Base-by-base conservation (phyloP, 2,329 filamentous ascomycete species). In the Aureobasidium leucospermi region DNA sequence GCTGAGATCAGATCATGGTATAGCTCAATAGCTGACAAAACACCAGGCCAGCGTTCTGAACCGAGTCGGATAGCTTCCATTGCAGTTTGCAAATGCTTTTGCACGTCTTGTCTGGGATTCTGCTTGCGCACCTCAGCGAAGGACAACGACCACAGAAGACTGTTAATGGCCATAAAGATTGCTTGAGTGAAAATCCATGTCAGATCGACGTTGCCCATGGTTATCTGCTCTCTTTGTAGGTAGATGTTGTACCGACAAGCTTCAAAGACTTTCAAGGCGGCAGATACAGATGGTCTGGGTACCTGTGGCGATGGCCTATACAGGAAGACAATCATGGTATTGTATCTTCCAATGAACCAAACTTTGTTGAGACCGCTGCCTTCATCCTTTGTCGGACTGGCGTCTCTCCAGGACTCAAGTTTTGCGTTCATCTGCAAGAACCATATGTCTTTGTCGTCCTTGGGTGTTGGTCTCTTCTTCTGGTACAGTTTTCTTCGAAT, bases 181-280 rank as follows among this genome's bases (percentile, higher is more conserved):
- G 88, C 86, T 61, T 96, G 82, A 1, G 96, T 84, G 68, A 96
- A 96, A 45, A 96, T 87, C 93, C 93, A 97, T 0, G 92, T 96
- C 62, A 96, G 80, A 69, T 96, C 93, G 10, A 94, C 84, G 23
- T 85, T 85, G 13, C 83, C 81, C 15, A 82, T 85, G 64, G 87
- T 83, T 68, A 96, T 87, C 71, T 96, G 91, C 67, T 88, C 85
- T 69, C 84, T 85, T 46, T 91, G 87, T 70, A 93, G 84, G 64
- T 86, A 81, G 66, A 96, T 89, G 69, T 96, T 92, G 72, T 85
- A 89, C 10, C 86, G 81, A 48, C 90, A 86, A 42, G 90, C 91
- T 47, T 94, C 86, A 68, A 88, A 96, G 70, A 92, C 97, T 65
- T 85, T 86, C 34, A 82, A 76, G 1, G 93, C 93, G 1, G 92